Evolutionary conservation across 1,284 basidiomycete genomes (phyloP).

Genomic region (Sphaerobolus stellatus): DNA sequence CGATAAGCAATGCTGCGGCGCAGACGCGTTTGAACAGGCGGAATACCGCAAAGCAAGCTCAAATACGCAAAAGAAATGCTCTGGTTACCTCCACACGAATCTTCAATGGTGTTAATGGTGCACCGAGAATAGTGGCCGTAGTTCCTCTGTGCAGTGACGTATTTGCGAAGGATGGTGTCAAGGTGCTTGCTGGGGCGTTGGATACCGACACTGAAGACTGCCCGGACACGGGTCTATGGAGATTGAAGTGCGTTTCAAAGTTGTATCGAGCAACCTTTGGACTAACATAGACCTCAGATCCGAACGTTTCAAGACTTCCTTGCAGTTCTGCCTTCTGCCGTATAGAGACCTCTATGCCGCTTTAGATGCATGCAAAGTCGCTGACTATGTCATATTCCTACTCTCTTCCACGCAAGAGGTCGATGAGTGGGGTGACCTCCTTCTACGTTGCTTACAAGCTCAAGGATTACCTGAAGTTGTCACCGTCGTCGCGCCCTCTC

Average conservation of each 20-base stretch:
- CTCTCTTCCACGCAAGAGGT: conserved; percentile 85
- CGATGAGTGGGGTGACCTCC: conserved; percentile 82
- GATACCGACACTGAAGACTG: conserved; percentile 57
- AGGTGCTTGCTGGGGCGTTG: conserved; percentile 64
- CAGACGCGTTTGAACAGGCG: conserved; percentile 69
- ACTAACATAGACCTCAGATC: conserved; percentile 46
- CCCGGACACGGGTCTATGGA: conserved; percentile 58
- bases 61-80: conserved; percentile 68
- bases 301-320: conserved; percentile 83
- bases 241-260: conserved; percentile 53
- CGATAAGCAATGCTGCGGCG: conserved; percentile 42
- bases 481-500: conserved; percentile 50
- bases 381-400: conserved; percentile 88
- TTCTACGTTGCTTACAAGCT: conserved; percentile 84
- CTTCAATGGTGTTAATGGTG: conserved; percentile 75
- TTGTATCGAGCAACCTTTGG: conserved; percentile 6
- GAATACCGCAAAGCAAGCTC: conserved; percentile 78
- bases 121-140: conserved; percentile 77
- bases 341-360: conserved; percentile 74
- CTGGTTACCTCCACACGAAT: conserved; percentile 70
- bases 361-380: conserved; percentile 84
- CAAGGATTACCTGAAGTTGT: conserved; percentile 79
- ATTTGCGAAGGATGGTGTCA: conserved; percentile 49
- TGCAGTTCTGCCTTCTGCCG: conserved; percentile 81
- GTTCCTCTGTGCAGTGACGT: conserved; percentile 75